Evolutionary conservation across 2,329 filamentous ascomycete genomes (phyloP).

Genomic region (Fusarium pilosicola): DNA sequence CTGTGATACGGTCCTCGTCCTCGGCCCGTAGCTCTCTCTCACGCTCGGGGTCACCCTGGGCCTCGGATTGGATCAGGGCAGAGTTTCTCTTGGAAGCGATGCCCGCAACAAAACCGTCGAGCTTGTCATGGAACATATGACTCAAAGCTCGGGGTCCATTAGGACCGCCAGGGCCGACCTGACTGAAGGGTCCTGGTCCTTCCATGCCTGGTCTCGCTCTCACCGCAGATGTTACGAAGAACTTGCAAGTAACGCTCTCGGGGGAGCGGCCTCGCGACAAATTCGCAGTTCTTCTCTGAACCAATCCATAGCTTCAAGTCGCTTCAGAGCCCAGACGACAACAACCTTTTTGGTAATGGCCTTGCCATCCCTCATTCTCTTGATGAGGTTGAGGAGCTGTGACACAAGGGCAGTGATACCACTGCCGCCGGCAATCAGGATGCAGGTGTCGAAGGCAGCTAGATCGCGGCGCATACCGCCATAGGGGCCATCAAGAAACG

Average conservation of each 20-base stretch:
- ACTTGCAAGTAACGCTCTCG: constrained; percentile 90
- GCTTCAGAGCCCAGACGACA: constrained; percentile 93
- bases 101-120: constrained; percentile 87
- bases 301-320: constrained; percentile 95
- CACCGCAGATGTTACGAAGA: constrained; percentile 84
- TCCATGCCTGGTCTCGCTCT: constrained; percentile 48
- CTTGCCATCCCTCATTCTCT: constrained; percentile 93
- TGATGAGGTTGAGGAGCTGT: constrained; percentile 92
- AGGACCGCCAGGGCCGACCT: constrained; percentile 34
- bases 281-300: constrained; percentile 95
- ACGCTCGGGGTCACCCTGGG: constrained; percentile 79
- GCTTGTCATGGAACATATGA: constrained; percentile 82
- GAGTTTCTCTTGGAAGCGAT: constrained; percentile 90
- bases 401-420: constrained; percentile 94
- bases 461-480: constrained; percentile 92
- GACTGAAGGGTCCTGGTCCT: constrained; percentile 58
- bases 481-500: constrained; percentile 93
- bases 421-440: constrained; percentile 92
- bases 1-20: constrained; percentile 85
- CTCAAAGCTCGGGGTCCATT: constrained; percentile 69
- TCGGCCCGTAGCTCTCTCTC: constrained; percentile 83
- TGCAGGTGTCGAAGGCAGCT: constrained; percentile 91
- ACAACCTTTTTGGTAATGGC: constrained; percentile 91
- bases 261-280: constrained; percentile 90
- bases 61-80: constrained; percentile 82